phyloP scores from a whole-genome alignment of 768 basidiomycete species.

The Trametes gibbosa region DNA sequence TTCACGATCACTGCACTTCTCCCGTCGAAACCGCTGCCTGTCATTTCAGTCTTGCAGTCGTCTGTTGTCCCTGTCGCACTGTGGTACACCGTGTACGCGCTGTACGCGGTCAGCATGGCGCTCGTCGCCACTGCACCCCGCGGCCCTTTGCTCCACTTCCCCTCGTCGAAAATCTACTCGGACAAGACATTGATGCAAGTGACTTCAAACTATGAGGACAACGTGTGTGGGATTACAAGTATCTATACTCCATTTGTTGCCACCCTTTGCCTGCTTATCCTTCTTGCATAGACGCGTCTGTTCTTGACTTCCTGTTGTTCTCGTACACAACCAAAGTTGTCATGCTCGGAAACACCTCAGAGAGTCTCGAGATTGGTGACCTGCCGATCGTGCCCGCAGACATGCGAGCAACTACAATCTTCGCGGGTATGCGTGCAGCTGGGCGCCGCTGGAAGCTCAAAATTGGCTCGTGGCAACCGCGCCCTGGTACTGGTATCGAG shows the following conservation, averaged over 20 bases:
- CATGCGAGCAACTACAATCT: constrained; percentile 68
- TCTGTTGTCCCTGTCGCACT: constrained; percentile 31
- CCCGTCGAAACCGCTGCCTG: constrained; percentile 41
- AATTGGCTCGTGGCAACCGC: constrained; percentile 57
- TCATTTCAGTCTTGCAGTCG: constrained; percentile 26
- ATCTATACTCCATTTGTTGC: constrained; percentile 12
- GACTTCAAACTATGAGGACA: constrained; percentile 65
- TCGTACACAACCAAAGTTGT: constrained; percentile 87
- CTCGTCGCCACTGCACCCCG: constrained; percentile 54
- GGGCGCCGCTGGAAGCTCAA: constrained; percentile 49
- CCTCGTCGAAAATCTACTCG: constrained; percentile 71
- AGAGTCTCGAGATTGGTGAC: constrained; percentile 82
- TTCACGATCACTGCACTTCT: constrained; percentile 53
- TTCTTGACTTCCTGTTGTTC: constrained; percentile 70
- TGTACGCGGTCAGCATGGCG: constrained; percentile 46
- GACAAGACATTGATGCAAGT: constrained; percentile 59
- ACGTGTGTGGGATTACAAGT: constrained; percentile 68
- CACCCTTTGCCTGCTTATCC: background rate
- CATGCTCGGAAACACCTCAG: constrained; percentile 72
- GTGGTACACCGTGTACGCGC: constrained; percentile 51
- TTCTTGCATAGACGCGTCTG: constrained; percentile 46
- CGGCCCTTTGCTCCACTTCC: constrained; percentile 75
- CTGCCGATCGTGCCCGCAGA: constrained; percentile 74
- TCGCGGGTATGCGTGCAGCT: constrained; percentile 58
- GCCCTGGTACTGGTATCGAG: constrained; percentile 60